Conservation (phyloP, 2,329 filamentous ascomycete genomes). For the Scytalidium lignicola region DNA sequence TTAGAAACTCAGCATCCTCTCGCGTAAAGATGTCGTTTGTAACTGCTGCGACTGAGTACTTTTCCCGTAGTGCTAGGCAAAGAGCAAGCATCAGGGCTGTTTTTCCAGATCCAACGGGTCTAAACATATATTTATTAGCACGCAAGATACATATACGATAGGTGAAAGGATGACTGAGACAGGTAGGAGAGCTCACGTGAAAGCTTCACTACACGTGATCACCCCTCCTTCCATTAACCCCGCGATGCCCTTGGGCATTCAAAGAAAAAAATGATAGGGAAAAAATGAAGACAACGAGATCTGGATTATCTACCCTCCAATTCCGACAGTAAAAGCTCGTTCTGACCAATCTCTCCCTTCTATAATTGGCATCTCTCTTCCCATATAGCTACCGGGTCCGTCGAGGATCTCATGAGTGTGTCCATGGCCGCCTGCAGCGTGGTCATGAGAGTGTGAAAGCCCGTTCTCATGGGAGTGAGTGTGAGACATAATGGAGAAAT, state of each 20-base stretch:
- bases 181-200: background rate
- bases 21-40: slow-evolving; percentile 99
- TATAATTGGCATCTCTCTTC: slow-evolving; percentile 88
- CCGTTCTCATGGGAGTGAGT: slow-evolving; percentile 54
- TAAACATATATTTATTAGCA: slow-evolving; percentile 31
- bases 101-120: slow-evolving; percentile 94
- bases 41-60: slow-evolving; percentile 86
- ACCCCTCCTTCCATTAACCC: slow-evolving; percentile 11
- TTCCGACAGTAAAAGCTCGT: slow-evolving; percentile 92
- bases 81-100: slow-evolving; percentile 95
- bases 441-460: slow-evolving; percentile 45
- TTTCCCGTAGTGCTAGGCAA: slow-evolving; percentile 73
- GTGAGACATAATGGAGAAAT: slow-evolving; percentile 24
- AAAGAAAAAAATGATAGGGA: slow-evolving; percentile 1
- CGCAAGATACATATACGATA: background rate
- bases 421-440: slow-evolving; percentile 69
- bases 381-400: slow-evolving; percentile 83
- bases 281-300: background rate
- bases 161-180: too few relatives aligned
- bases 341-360: slow-evolving; percentile 85
- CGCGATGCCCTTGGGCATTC: background rate
- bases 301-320: slow-evolving; percentile 69
- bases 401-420: slow-evolving; percentile 95
- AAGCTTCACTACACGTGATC: slow-evolving; percentile 8
- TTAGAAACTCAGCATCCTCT: slow-evolving; percentile 97